phyloP scores from a whole-genome alignment of 1,139 yeast species.

The Saccharomyces hybrid region DNA sequence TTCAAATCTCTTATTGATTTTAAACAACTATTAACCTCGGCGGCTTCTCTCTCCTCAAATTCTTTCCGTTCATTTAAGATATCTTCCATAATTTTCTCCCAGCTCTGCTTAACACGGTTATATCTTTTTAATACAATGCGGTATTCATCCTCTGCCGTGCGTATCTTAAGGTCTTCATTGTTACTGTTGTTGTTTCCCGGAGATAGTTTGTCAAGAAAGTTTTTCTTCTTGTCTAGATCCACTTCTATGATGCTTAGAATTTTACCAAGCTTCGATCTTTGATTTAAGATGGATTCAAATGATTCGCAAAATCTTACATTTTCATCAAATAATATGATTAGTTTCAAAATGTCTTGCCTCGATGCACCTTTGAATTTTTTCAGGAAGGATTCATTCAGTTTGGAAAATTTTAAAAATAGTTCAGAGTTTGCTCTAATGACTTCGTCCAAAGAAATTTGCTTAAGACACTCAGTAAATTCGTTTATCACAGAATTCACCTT shows the following conservation, averaged over 20 bases:
- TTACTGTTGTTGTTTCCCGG: slow-evolving; percentile 33
- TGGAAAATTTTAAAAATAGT: neutral
- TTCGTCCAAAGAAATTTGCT: neutral
- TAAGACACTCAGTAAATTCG: neutral
- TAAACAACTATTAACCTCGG: slow-evolving; percentile 80
- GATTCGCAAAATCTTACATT: slow-evolving; percentile 74
- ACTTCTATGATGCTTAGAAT: slow-evolving; percentile 51
- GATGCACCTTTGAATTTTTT: neutral
- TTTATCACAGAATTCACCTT: neutral
- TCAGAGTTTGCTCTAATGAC: neutral
- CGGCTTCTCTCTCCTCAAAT: slow-evolving; percentile 71
- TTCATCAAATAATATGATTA: slow-evolving; percentile 85
- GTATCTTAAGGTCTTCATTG: slow-evolving; percentile 53
- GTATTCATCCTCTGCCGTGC: slow-evolving; percentile 49
- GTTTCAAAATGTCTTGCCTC: slow-evolving; percentile 71
- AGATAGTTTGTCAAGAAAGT: slow-evolving; percentile 48
- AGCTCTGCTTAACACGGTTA: slow-evolving; percentile 38
- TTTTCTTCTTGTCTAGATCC: slow-evolving; percentile 41
- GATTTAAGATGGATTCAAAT: slow-evolving; percentile 63
- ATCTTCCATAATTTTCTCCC: slow-evolving; percentile 52
- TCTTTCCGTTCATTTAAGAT: slow-evolving; percentile 61
- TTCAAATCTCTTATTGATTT: slow-evolving; percentile 85
- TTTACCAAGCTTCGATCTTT: slow-evolving; percentile 56
- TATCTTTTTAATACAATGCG: slow-evolving; percentile 35
- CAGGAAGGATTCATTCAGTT: neutral